Evolutionary conservation across 2,329 filamentous ascomycete species (phyloP).

Genomic region (Zymoseptoria crescenta): DNA sequence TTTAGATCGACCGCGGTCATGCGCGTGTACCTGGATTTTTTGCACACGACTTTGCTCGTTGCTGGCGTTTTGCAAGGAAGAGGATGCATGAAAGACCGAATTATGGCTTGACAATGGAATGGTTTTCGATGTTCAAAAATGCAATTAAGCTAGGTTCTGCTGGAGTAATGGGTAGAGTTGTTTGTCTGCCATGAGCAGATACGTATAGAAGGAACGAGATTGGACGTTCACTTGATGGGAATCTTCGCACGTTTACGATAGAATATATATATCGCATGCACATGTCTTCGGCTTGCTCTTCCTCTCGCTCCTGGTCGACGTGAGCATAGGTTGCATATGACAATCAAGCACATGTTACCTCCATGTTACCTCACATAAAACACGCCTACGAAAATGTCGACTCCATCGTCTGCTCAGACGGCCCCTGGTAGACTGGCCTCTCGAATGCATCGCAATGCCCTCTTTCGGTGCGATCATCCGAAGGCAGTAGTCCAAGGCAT

Average conservation of each 20-base stretch:
- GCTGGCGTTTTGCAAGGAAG: neutral
- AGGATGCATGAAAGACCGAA: neutral
- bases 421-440: too few species aligned
- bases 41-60: neutral
- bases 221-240: neutral
- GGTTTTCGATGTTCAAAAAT: neutral
- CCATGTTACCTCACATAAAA: constrained; percentile 17
- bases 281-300: neutral
- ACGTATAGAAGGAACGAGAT: neutral
- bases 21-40: neutral
- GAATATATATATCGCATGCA: neutral
- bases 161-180: neutral
- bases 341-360: too few species aligned
- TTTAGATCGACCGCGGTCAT: neutral
- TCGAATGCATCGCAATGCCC: too few species aligned
- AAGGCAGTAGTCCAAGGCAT: too few species aligned
- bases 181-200: neutral
- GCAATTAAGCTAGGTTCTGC: neutral
- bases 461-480: too few species aligned
- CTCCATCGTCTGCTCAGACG: neutral
- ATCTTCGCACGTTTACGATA: neutral
- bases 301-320: neutral
- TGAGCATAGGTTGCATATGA: neutral
- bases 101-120: neutral
- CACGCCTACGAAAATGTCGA: constrained; percentile 16